A percentile compares a stretch with the other conserved stretches of the same genome.
These are phyloP conservation scores for Parachaetomium inaequale DNA, from an alignment of 495 filamentous ascomycete species.

Conservation along the genomic window DNA sequence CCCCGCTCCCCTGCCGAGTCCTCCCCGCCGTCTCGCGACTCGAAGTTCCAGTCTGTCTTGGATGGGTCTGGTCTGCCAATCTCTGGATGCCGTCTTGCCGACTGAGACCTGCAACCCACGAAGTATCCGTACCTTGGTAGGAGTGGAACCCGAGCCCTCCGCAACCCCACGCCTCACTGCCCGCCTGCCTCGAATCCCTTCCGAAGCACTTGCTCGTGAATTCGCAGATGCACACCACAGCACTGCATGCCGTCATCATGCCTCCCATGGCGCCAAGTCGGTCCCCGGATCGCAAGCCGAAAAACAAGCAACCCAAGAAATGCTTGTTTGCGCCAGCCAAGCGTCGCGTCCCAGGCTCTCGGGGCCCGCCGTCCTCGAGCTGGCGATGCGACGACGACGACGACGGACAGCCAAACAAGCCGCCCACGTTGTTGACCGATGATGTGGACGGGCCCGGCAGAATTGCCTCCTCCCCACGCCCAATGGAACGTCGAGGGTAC, in stretches of 20 bases:
- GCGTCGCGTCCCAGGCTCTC: slow-evolving; percentile 1
- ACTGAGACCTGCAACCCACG: background rate
- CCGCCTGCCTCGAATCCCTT: too few relatives aligned
- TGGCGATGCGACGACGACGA: background rate
- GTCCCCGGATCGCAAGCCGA: background rate
- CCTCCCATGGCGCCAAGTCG: background rate
- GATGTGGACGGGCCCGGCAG: background rate
- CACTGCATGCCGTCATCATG: too few relatives aligned
- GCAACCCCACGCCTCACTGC: slow-evolving; percentile 6
- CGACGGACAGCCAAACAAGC: background rate
- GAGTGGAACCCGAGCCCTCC: background rate
- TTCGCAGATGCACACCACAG: too few relatives aligned
- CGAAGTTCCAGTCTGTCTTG: background rate
- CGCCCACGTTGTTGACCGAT: background rate
- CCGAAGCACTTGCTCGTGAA: too few relatives aligned
- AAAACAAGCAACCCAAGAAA: background rate
- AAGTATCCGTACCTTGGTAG: background rate
- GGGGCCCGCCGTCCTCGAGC: background rate
- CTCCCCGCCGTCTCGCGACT: background rate
- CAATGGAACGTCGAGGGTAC: background rate
- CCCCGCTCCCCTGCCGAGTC: too few relatives aligned
- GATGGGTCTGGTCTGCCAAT: background rate
- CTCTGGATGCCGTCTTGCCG: background rate
- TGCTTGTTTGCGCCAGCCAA: background rate
- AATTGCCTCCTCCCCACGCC: background rate